Evolutionary conservation across 345 rosid species (phyloP).

Genomic region (Populus davidiana): DNA sequence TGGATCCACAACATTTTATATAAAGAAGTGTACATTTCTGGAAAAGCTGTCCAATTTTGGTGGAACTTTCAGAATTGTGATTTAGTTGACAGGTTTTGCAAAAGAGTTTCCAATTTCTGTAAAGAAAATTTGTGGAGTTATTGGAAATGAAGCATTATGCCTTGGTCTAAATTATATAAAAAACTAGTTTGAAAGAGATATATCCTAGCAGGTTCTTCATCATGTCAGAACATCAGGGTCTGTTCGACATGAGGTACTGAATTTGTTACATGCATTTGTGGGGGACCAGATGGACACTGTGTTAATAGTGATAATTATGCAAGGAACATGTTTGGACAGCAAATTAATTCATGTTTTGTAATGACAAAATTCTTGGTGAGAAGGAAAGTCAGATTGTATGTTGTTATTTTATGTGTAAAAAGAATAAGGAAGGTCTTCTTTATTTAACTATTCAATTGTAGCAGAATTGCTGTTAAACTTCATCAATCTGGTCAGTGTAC

Average conservation of each 20-base stretch:
- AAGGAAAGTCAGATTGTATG: neutral
- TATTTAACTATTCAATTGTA: neutral
- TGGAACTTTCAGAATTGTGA: neutral
- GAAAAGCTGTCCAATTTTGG: neutral
- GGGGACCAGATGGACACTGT: neutral
- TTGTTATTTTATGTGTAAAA: neutral
- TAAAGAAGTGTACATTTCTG: neutral
- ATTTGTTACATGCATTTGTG: neutral
- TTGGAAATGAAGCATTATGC: neutral
- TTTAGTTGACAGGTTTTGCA: neutral
- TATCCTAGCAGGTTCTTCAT: neutral
- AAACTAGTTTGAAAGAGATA: neutral
- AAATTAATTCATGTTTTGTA: neutral
- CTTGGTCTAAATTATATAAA: neutral
- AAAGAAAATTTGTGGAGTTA: neutral
- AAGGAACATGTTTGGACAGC: neutral
- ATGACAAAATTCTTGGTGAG: neutral
- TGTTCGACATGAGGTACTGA: neutral
- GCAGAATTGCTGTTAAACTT: neutral
- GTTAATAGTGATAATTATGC: neutral
- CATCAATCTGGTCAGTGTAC: too few relatives aligned
- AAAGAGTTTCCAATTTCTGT: neutral
- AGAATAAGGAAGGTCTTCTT: neutral
- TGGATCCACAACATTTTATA: neutral
- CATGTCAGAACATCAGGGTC: neutral